Evolutionary conservation across 345 rosid species (phyloP).

Genomic region (Pseudoturritis turrita): DNA sequence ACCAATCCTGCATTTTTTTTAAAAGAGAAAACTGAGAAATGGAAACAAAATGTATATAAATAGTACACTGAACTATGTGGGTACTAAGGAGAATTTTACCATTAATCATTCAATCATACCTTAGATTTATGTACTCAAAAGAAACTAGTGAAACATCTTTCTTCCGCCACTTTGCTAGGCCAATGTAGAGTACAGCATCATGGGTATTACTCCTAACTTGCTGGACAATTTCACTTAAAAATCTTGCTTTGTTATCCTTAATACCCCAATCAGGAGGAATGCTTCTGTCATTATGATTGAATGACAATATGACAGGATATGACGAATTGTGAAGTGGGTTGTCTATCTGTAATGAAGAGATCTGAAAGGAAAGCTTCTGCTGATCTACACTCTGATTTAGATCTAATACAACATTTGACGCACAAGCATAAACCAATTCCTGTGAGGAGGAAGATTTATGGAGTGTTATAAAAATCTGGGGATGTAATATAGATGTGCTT

Average conservation of each 20-base stretch:
- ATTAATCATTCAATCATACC: conserved; percentile 49
- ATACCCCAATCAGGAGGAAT: conserved; percentile 40
- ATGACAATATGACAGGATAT: conserved; percentile 84
- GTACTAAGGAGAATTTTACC: conserved; percentile 10
- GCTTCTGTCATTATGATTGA: conserved; percentile 49
- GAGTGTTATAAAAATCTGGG: conserved; percentile 2
- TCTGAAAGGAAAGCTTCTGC: conserved; percentile 67
- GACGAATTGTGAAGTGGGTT: conserved; percentile 67
- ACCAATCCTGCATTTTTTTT: conserved; percentile 58
- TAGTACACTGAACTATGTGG: conserved; percentile 2
- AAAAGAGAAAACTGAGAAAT: conserved; percentile 22
- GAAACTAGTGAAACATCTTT: conserved; percentile 73
- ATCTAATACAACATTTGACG: conserved; percentile 53
- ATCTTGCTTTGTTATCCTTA: conserved; percentile 37
- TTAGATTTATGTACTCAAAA: conserved; percentile 69
- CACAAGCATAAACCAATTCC: conserved; percentile 90
- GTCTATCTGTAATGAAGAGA: conserved; percentile 78
- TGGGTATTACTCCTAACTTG: conserved; percentile 36
- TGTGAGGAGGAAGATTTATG: conserved; percentile 33
- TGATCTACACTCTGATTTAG: conserved; percentile 75
- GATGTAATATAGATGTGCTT: not conserved
- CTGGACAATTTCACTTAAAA: conserved; percentile 32
- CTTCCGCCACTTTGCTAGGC: conserved; percentile 77
- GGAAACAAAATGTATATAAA: not conserved
- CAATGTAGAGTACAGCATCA: conserved; percentile 56